Conservation (phyloP, 176 grass and related monocot species). For the Alloteropsis semialata region DNA sequence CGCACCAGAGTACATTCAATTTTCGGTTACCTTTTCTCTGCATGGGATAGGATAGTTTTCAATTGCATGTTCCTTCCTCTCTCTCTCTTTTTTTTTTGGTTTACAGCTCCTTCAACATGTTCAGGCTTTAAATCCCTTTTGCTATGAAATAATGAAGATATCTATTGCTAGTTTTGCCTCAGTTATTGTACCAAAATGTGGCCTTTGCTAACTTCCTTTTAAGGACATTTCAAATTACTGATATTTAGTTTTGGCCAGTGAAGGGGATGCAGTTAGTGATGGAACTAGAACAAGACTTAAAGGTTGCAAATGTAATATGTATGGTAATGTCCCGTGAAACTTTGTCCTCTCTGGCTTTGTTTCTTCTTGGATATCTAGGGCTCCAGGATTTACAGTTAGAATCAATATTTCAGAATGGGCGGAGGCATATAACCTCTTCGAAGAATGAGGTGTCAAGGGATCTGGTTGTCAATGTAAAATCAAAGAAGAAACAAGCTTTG, state of each 20-base stretch:
- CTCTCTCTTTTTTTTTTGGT: not conserved
- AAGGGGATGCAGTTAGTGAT: slow-evolving; percentile 99
- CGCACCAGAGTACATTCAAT: slow-evolving; percentile 14
- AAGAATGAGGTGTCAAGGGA: slow-evolving; percentile 95
- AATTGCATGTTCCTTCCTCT: not conserved
- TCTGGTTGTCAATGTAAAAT: slow-evolving; percentile 98
- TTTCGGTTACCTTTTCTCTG: slow-evolving; percentile 3
- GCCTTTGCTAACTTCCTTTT: slow-evolving; percentile 15
- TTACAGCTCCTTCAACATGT: not conserved
- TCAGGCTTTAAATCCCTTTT: slow-evolving; percentile 10
- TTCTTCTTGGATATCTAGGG: slow-evolving; percentile 7
- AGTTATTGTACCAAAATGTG: not conserved
- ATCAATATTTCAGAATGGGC: slow-evolving; percentile 75
- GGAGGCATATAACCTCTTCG: slow-evolving; percentile 79
- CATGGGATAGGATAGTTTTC: slow-evolving; percentile 1
- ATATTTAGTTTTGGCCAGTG: slow-evolving; percentile 75
- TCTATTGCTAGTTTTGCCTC: not conserved
- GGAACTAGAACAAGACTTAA: slow-evolving; percentile 97
- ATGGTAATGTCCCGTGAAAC: slow-evolving; percentile 54
- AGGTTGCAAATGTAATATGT: slow-evolving; percentile 94
- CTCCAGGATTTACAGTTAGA: slow-evolving; percentile 23
- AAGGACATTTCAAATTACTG: slow-evolving; percentile 34
- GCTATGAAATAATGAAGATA: slow-evolving; percentile 24
- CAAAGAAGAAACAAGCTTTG: slow-evolving; percentile 95
- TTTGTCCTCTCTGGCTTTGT: slow-evolving; percentile 20